Conservation (phyloP, 805 yeast species). For the Starmerella tilneyi region DNA sequence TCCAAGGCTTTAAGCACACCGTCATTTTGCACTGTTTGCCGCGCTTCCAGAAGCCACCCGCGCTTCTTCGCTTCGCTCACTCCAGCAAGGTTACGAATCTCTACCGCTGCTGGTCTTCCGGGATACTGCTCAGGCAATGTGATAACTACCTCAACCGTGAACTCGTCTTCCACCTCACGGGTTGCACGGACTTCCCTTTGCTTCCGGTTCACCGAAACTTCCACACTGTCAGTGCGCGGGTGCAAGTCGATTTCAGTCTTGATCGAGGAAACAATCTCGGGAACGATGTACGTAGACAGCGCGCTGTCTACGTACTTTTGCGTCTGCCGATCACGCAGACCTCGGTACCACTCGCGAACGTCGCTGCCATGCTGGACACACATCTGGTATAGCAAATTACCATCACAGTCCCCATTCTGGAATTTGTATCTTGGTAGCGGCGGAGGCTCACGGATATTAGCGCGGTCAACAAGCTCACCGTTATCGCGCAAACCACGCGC, state of each 20-base stretch:
- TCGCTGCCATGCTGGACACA: slow-evolving; percentile 10
- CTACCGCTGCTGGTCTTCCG: slow-evolving; percentile 46
- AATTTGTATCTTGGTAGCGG: background rate
- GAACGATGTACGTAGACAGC: slow-evolving; percentile 14
- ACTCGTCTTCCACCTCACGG: slow-evolving; percentile 24
- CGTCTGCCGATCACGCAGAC: slow-evolving; percentile 19
- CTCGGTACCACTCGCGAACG: slow-evolving; percentile 25
- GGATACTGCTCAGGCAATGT: slow-evolving; percentile 71
- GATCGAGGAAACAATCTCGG: slow-evolving; percentile 17
- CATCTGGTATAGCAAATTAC: slow-evolving; percentile 15
- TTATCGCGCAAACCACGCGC: background rate
- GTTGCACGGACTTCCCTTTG: slow-evolving; percentile 23
- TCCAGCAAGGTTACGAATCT: slow-evolving; percentile 74
- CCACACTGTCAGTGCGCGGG: slow-evolving; percentile 5
- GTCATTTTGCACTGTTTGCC: slow-evolving; percentile 51
- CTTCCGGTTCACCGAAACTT: slow-evolving; percentile 16
- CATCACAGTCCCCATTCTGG: slow-evolving; percentile 1
- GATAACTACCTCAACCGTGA: slow-evolving; percentile 40
- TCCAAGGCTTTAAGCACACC: slow-evolving; percentile 48
- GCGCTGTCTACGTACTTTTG: slow-evolving; percentile 15
- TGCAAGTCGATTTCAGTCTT: slow-evolving; percentile 5
- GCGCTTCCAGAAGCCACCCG: slow-evolving; percentile 89
- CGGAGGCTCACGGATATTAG: background rate
- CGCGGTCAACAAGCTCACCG: background rate
- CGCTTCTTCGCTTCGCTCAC: slow-evolving; percentile 89